Base-by-base conservation (phyloP, 768 basidiomycete species). In the Suillus hirtellus region DNA sequence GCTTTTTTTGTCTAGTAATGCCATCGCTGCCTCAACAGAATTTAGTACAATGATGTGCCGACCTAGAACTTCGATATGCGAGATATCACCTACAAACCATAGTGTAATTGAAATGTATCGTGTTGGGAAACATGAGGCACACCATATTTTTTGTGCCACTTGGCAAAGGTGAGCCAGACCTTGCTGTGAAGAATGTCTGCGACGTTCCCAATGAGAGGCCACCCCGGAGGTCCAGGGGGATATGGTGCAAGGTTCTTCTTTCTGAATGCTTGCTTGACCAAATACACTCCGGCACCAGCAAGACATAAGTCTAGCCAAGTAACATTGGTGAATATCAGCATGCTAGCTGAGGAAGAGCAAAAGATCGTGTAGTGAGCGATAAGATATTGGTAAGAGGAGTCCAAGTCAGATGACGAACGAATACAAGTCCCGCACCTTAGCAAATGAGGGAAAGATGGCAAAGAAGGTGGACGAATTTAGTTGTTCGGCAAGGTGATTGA, bases 1-100 rank as follows among this genome's bases (percentile, higher is more conserved):
- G 63, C 85, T 85, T 68, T 87, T 86, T 73, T 86, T 87, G 73
- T 89, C 86, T 53, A 89, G 77, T 75, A 89, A 79, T 56, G 87
- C 85, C 64, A 76, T 58, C 19, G 85, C 85, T 19, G 76, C 69
- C 68, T 80, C 78, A 35, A 77, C 77, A 14, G 81, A 83, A 68
- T 86, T 87, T 31, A 89, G 66, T 53, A 89, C 74, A 50, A 88
- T 71, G 40, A 89, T 72, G 47, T 85, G 78, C 64, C 86, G 87
- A 2, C 87, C 86, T 4, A 89, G 75, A 17, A 88, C 76, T 38
- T 84, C 87, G 5, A 81, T 79, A 58, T 86, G 87, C 65, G 81
- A 80, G 24, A 89, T 86, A 61, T 84, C 83, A 47, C 87, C 87
- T 88, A 64, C 21, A 50, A 0, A 55, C 21, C n/a, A 24, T 4